Evolutionary conservation across 306 rosid genomes (phyloP).

Genomic region (Lathyrus tuberosus): DNA sequence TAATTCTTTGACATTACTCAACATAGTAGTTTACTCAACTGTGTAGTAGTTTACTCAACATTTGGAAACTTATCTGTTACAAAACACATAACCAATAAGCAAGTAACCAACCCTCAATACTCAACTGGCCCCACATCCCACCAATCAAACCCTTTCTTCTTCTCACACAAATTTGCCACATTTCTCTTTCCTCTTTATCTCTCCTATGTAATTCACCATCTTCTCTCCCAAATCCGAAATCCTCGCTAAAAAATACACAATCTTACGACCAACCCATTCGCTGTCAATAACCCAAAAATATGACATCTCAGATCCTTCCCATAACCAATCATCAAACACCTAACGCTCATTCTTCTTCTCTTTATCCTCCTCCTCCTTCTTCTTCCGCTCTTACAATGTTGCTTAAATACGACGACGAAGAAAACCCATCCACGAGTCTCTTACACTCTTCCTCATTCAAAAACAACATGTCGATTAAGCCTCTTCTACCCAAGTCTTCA

Average conservation of each 20-base stretch:
- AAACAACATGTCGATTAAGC: conserved; percentile 44
- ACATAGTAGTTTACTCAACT: too few relatives aligned
- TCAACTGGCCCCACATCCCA: conserved; percentile 7
- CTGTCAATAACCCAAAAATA: conserved; percentile 13
- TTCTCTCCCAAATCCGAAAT: not conserved
- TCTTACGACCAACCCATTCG: not conserved
- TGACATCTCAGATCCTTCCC: conserved; percentile 73
- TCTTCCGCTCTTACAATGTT: conserved; percentile 31
- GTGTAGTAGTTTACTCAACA: too few relatives aligned
- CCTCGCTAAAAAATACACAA: not conserved
- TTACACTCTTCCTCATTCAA: conserved; percentile 49
- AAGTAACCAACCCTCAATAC: not conserved
- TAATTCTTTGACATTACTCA: too few relatives aligned
- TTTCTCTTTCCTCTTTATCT: not conserved
- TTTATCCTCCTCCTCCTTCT: not conserved
- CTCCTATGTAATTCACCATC: not conserved
- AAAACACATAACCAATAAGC: too few relatives aligned
- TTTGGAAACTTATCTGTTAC: too few relatives aligned
- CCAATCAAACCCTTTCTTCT: not conserved
- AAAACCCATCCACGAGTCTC: conserved; percentile 53
- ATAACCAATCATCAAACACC: conserved; percentile 41
- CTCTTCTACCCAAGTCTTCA: conserved; percentile 55
- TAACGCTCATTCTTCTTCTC: not conserved
- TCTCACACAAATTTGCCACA: too few relatives aligned
- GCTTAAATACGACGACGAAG: conserved; percentile 37